Evolutionary conservation across 495 filamentous ascomycete genomes (phyloP), one percentile per base, ranked within the genome.

Genomic region (Bacidia rubella): DNA sequence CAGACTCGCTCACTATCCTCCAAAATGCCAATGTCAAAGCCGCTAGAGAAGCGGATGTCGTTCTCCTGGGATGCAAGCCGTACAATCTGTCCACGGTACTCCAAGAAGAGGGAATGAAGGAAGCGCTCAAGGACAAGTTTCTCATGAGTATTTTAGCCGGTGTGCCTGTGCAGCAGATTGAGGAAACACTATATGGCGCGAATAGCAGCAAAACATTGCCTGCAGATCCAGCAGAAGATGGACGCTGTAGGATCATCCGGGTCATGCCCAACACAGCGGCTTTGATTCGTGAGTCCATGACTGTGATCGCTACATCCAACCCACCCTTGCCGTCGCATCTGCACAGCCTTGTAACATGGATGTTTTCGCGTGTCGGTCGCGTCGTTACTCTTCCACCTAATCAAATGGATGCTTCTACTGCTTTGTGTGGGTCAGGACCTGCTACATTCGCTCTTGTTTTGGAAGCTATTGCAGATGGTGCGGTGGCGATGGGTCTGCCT

Each of bases 121-220:
- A 81, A 49, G 86, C 87, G 1, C 68, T 95, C 0, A 57, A 68
- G 10, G 84, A 83, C 1, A 96, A 95, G 57, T 69, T 95, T 2
- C 68, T 96, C 3, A 85, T 96, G 57, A 84, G 78, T 60, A 87
- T 95, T 51, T 75, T 87, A 40, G 90, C 87, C 1, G 90, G 90
- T n/a, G 80, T 90, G 3, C 75, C 80, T 0, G 76, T 78, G 0
- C 45, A 71, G 12, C 76, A 87, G 55, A 75, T 95, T 25, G 71
- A 77, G 52, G 61, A 63, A 3, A 72, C 74, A n/a, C 65, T 94
- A 1, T 76, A 79, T 50, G 68, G 68, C 0, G 66, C 51, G 26
- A 22, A 48, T 2, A 44, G 23, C 12, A 53, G 29, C 22, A 27
- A 50, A 10, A 25, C 41, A n/a, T 32, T 50, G 17, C 38, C 57